Evolutionary conservation across 805 yeast genomes (phyloP).

Genomic region (Barnettozyma populi): DNA sequence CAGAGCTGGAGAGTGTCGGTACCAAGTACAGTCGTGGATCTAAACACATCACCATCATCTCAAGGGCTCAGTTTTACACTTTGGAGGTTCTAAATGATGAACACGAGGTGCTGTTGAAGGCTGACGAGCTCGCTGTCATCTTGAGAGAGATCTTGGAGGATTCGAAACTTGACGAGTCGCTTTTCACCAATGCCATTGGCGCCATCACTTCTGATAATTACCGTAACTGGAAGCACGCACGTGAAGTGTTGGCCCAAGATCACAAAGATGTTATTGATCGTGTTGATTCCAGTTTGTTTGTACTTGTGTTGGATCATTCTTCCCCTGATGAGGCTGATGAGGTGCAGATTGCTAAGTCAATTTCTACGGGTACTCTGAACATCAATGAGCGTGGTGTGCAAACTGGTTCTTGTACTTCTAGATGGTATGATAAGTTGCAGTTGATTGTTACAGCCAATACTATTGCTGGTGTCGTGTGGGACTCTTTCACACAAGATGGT

Average conservation of each 20-base stretch:
- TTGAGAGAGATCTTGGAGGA: slow-evolving; percentile 65
- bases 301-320: slow-evolving; percentile 76
- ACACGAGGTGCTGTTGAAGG: slow-evolving; percentile 60
- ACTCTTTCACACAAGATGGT: slow-evolving; percentile 88
- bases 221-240: slow-evolving; percentile 73
- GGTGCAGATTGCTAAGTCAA: slow-evolving; percentile 41
- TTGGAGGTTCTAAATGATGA: slow-evolving; percentile 71
- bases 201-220: slow-evolving; percentile 84
- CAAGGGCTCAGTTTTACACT: slow-evolving; percentile 83
- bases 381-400: slow-evolving; percentile 74
- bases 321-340: slow-evolving; percentile 46
- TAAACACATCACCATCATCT: slow-evolving; percentile 68
- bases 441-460: slow-evolving; percentile 79
- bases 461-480: slow-evolving; percentile 87
- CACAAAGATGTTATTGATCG: slow-evolving; percentile 33
- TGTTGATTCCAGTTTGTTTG: slow-evolving; percentile 75
- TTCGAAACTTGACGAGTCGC: slow-evolving; percentile 54
- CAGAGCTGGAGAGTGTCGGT: slow-evolving; percentile 56
- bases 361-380: slow-evolving; percentile 75
- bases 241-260: slow-evolving; percentile 42
- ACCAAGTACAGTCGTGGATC: slow-evolving; percentile 63
- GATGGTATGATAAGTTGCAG: slow-evolving; percentile 90
- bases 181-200: slow-evolving; percentile 71
- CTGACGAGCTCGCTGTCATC: slow-evolving; percentile 59
- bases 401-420: slow-evolving; percentile 85